Base-by-base conservation (phyloP, 1,284 basidiomycete genomes). In the Papiliotrema nemorosa region DNA sequence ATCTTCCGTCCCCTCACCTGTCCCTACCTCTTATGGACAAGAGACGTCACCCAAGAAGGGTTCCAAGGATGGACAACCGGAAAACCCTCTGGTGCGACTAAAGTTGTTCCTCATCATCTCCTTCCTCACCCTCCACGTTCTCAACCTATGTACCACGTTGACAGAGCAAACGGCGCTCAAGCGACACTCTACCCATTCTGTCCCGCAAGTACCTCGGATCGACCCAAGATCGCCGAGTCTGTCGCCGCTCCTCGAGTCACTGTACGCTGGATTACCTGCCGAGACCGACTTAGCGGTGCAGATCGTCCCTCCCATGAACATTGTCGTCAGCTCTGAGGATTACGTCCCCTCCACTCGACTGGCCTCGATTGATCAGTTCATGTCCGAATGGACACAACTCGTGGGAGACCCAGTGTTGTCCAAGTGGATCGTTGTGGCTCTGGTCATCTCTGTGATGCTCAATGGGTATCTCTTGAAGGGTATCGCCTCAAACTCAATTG, bases 401-500 rank as follows among this genome's bases (percentile, higher is more conserved):
- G 91, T 97, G 47, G 91, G 91, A 27, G 94, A 98, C 69, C 94
- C 94, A 0, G 84, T 97, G 49, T 78, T 98, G 60, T 87, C 84
- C 66, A 98, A 98, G 78, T 96, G 90, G 89, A 94, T 98, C 64
- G 88, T 97, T 49, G 79, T 92, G 47, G 80, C 88, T 16, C 83
- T 99, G 29, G 86, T 84, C 3, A 82, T 94, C 59, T 90, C 87
- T 57, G 86, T 98, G 57, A 83, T 87, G 55, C 79, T 99, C 57
- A 99, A 99, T 64, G 92, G 91, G 1, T 97, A 92, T 70, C 79
- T 98, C 29, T 81, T 98, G 56, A 94, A 92, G 74, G 81, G 81
- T 16, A 81, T 82, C 54, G 80, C 81, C 0, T 76, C 65, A 50
- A 71, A 70, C 50, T 71, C 70, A 20, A 73, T 76, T 48, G 73